phyloP scores from a whole-genome alignment of 1,284 basidiomycete species.

The Leccinum pallidistipes region DNA sequence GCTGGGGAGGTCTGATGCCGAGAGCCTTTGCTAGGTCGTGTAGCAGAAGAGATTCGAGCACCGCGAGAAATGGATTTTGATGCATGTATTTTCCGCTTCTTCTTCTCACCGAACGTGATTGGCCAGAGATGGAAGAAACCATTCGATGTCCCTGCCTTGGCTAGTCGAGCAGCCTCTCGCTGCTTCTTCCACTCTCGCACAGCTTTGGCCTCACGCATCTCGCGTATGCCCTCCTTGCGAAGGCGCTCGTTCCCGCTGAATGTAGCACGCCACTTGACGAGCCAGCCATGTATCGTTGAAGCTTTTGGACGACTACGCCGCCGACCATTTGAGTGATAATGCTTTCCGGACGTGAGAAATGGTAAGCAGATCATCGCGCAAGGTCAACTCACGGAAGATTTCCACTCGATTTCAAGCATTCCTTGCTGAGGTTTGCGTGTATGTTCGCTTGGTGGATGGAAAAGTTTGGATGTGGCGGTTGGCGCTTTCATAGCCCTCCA shows the following conservation, averaged over 20 bases:
- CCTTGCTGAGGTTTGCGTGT: conserved; percentile 3
- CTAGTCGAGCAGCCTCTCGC: conserved; percentile 24
- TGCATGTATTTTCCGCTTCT: conserved; percentile 13
- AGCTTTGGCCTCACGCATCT: conserved; percentile 54
- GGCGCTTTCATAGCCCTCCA: background rate
- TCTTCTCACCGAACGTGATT: conserved; percentile 20
- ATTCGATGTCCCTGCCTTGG: conserved; percentile 16
- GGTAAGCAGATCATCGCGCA: background rate
- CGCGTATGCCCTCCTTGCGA: conserved; percentile 47
- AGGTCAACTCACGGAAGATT: conserved; percentile 34
- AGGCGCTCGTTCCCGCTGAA: conserved; percentile 63
- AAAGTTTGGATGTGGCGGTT: conserved; percentile 11
- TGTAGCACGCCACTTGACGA: conserved; percentile 77
- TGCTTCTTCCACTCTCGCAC: conserved; percentile 26
- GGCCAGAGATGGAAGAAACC: conserved; percentile 20
- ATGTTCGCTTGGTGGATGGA: conserved; percentile 11
- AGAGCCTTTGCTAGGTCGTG: conserved; percentile 10
- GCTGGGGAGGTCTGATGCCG: conserved; percentile 13
- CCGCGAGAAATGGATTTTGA: conserved; percentile 4
- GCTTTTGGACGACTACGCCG: conserved; percentile 51
- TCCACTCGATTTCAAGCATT: conserved; percentile 44
- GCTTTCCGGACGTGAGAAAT: conserved; percentile 20
- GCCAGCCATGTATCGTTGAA: conserved; percentile 72
- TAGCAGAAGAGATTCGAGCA: conserved; percentile 15
- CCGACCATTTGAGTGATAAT: conserved; percentile 52